Conservation (phyloP, 768 basidiomycete genomes). For the Naganishia onofrii region DNA sequence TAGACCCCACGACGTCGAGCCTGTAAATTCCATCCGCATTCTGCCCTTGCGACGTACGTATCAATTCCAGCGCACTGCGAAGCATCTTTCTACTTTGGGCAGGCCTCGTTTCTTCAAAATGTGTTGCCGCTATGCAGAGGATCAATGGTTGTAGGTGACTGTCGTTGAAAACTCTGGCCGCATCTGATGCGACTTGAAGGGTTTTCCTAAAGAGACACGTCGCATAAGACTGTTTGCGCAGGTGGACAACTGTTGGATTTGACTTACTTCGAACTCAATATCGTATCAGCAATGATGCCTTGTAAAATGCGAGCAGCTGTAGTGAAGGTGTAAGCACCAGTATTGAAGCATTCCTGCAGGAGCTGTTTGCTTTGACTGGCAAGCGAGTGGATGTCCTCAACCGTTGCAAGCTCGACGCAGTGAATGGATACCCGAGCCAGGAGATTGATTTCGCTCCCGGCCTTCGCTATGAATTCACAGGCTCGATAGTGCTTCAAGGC, state of each 20-base stretch:
- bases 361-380: conserved; percentile 15
- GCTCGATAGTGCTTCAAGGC: conserved; percentile 22
- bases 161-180: conserved; percentile 19
- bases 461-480: conserved; percentile 29
- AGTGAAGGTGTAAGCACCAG: conserved; percentile 15
- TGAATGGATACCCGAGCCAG: conserved; percentile 17
- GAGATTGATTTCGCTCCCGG: conserved; percentile 29
- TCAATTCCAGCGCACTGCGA: conserved; percentile 9
- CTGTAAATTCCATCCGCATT: neutral
- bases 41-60: conserved; percentile 7
- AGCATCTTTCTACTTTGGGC: conserved; percentile 26
- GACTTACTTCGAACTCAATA: conserved; percentile 26
- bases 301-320: conserved; percentile 22
- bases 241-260: neutral
- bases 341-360: conserved; percentile 18
- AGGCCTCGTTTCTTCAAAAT: conserved; percentile 25
- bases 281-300: conserved; percentile 22
- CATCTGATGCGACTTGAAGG: conserved; percentile 9
- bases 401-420: conserved; percentile 11
- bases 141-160: conserved; percentile 21
- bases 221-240: neutral
- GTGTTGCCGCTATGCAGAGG: conserved; percentile 26
- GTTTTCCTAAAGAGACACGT: neutral
- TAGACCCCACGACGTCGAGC: conserved; percentile 16
- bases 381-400: neutral